phyloP scores from a whole-genome alignment of 176 grass and related monocot genomes.

The Oryza meridionalis region DNA sequence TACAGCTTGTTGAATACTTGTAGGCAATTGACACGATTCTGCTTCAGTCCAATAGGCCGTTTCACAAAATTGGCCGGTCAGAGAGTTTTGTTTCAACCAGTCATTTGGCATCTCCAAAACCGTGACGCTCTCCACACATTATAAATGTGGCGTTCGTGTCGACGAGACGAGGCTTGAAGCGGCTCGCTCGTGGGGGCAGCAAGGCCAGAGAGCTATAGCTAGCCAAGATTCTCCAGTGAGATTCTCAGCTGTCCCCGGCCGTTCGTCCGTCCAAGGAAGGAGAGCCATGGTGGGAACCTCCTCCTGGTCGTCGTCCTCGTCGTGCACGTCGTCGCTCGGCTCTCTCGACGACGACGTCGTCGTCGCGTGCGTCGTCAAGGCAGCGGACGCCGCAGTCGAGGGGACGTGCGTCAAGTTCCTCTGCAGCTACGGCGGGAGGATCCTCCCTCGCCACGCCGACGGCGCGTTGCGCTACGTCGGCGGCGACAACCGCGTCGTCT shows the following conservation, averaged over 20 bases:
- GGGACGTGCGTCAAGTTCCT: constrained; percentile 61
- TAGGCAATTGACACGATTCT: too few relatives aligned
- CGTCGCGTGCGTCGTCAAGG: constrained; percentile 9
- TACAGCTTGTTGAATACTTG: too few relatives aligned
- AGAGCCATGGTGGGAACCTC: constrained; percentile 23
- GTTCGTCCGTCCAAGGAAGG: not conserved
- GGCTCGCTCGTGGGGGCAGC: too few relatives aligned
- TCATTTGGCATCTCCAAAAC: too few relatives aligned
- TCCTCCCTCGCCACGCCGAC: constrained; percentile 73
- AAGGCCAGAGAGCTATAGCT: too few relatives aligned
- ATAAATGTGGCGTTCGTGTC: too few relatives aligned
- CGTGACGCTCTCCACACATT: too few relatives aligned
- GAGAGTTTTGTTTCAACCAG: too few relatives aligned
- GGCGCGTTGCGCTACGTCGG: constrained; percentile 80
- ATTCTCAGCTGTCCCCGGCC: not conserved
- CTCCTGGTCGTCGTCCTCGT: constrained; percentile 42
- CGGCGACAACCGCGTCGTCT: constrained; percentile 74
- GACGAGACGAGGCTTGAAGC: too few relatives aligned
- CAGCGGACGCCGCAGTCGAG: not conserved
- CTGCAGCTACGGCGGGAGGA: constrained; percentile 82
- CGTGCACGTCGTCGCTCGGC: constrained; percentile 36
- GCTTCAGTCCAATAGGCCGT: too few relatives aligned
- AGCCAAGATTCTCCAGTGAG: too few relatives aligned
- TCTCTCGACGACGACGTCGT: constrained; percentile 32
- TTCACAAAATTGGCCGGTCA: too few relatives aligned